Evolutionary conservation across 148 eudicot genomes (phyloP).

Genomic region (Rhododendron molle): DNA sequence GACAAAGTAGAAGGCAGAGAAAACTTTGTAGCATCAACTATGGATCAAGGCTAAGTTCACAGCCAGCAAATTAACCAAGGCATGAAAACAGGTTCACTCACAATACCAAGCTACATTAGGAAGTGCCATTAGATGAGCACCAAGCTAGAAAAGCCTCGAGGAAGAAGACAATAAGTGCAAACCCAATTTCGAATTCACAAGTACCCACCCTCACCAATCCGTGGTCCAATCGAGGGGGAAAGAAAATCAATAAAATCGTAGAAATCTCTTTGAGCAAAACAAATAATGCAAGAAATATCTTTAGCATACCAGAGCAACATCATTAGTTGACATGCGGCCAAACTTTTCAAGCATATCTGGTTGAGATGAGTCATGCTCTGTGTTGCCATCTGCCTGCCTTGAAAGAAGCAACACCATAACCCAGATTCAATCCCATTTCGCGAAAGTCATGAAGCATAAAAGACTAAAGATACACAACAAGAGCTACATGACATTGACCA

Average conservation of each 20-base stretch:
- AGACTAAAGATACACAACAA: neutral
- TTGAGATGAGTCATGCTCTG: constrained; percentile 47
- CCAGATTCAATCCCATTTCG: constrained; percentile 3
- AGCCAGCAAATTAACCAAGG: neutral
- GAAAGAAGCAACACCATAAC: constrained; percentile 12
- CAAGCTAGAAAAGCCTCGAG: neutral
- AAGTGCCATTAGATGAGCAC: neutral
- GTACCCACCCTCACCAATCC: neutral
- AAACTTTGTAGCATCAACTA: neutral
- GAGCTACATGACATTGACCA: neutral
- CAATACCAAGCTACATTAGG: neutral
- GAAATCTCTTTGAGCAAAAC: neutral
- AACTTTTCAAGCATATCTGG: constrained; percentile 48
- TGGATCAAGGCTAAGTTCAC: constrained; percentile 1
- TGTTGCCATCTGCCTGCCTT: constrained; percentile 71
- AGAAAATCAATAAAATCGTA: neutral
- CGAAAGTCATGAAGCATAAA: neutral
- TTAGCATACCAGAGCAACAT: constrained; percentile 67
- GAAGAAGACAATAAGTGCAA: neutral
- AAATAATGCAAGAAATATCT: neutral
- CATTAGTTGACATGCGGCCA: constrained; percentile 54
- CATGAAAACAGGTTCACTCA: too few species aligned
- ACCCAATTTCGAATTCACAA: neutral
- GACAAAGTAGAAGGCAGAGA: constrained; percentile 10
- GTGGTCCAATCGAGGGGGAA: neutral